phyloP scores from a whole-genome alignment of 2,329 filamentous ascomycete genomes.

The Helotiales sp. region DNA sequence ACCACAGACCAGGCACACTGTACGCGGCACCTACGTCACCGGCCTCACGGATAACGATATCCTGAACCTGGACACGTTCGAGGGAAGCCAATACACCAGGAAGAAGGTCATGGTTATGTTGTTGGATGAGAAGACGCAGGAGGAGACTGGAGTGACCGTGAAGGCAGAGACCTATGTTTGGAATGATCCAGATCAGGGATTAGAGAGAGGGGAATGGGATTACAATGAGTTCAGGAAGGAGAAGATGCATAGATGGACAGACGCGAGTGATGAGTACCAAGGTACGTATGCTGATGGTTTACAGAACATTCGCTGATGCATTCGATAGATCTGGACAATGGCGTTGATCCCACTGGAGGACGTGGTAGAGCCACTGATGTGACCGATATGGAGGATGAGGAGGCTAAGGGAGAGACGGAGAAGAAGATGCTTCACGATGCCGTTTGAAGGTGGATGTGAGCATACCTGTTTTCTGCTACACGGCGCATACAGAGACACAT shows the following conservation, averaged over 20 bases:
- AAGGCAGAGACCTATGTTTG: slow-evolving; percentile 66
- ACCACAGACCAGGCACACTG: slow-evolving; percentile 52
- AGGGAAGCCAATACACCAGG: slow-evolving; percentile 73
- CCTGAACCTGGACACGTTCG: slow-evolving; percentile 74
- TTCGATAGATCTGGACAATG: slow-evolving; percentile 14
- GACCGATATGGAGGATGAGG: too few relatives aligned
- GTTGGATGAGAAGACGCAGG: slow-evolving; percentile 29
- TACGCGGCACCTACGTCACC: slow-evolving; percentile 74
- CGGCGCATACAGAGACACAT: background rate
- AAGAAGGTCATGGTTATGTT: slow-evolving; percentile 53
- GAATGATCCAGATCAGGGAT: slow-evolving; percentile 40
- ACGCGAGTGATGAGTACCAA: slow-evolving; percentile 26
- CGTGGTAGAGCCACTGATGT: background rate
- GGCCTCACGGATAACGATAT: slow-evolving; percentile 80
- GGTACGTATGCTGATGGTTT: slow-evolving; percentile 16
- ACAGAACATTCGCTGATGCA: background rate
- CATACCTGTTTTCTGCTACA: background rate
- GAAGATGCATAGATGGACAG: slow-evolving; percentile 58
- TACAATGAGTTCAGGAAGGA: slow-evolving; percentile 79
- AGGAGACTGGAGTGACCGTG: slow-evolving; percentile 26
- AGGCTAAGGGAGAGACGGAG: too few relatives aligned
- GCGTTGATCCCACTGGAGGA: slow-evolving; percentile 16
- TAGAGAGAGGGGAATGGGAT: slow-evolving; percentile 84
- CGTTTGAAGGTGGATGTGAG: background rate
- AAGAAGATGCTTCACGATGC: slow-evolving; percentile 6